These are phyloP conservation scores for Saccharomyces hybrid DNA, from an alignment of 1,139 yeast species.

Conservation along the genomic window DNA sequence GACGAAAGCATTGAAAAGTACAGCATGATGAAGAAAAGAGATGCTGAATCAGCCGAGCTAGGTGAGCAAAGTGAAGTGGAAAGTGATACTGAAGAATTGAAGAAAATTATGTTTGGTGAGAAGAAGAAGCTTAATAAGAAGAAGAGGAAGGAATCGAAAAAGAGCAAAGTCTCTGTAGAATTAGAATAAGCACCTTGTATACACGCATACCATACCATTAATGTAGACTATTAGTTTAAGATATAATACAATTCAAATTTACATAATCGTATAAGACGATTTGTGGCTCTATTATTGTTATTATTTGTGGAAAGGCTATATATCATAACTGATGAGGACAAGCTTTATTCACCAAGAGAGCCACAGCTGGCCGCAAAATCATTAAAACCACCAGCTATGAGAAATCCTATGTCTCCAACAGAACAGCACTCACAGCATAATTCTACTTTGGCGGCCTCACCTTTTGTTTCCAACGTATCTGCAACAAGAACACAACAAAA, in stretches of 20 bases:
- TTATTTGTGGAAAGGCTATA: not conserved
- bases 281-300: not conserved
- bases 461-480: constrained; percentile 41
- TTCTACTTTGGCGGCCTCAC: constrained; percentile 57
- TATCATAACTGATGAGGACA: not conserved
- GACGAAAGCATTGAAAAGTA: constrained; percentile 72
- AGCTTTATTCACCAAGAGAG: not conserved
- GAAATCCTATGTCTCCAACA: constrained; percentile 16
- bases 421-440: constrained; percentile 42
- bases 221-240: too few relatives aligned
- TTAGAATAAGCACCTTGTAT: constrained; percentile 36
- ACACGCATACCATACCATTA: not conserved
- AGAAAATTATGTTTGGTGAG: constrained; percentile 35
- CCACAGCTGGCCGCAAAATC: not conserved
- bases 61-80: constrained; percentile 38
- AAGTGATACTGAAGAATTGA: constrained; percentile 36
- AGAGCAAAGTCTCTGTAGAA: constrained; percentile 43
- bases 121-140: constrained; percentile 35
- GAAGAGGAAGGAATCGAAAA: constrained; percentile 40
- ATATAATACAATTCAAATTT: not conserved
- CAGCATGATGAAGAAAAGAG: constrained; percentile 62
- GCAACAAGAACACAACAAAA: constrained; percentile 2
- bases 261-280: not conserved
- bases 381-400: constrained; percentile 4
- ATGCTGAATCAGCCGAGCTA: constrained; percentile 53